A percentile compares a stretch with the other conserved stretches of the same genome.
phyloP scores from a whole-genome alignment of 73 alveolate genomes.

The Tetrahymena borealis region DNA sequence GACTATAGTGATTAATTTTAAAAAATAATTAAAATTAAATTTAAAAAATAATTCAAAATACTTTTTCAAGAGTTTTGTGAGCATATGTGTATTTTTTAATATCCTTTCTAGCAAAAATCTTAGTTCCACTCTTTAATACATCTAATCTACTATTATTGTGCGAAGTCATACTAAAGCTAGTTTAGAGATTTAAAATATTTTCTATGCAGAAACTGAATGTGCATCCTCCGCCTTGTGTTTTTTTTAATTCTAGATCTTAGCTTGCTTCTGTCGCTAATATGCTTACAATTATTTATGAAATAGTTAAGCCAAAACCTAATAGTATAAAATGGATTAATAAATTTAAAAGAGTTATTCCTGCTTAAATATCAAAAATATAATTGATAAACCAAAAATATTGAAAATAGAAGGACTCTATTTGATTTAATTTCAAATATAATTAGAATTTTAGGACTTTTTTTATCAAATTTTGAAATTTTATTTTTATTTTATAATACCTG shows the following conservation, averaged over 20 bases:
- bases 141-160: constrained; percentile 18
- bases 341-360: too few relatives aligned
- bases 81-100: background rate
- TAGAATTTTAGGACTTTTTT: background rate
- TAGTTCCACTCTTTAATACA: constrained; percentile 7
- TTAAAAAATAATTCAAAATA: background rate
- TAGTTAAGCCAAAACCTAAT: constrained; percentile 38
- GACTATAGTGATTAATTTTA: background rate
- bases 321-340: background rate
- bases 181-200: background rate
- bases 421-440: too few relatives aligned
- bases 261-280: background rate
- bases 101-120: background rate
- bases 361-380: too few relatives aligned
- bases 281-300: constrained; percentile 18
- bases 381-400: too few relatives aligned
- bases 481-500: too few relatives aligned
- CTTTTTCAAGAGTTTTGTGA: background rate
- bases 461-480: background rate
- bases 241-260: background rate
- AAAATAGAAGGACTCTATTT: too few relatives aligned
- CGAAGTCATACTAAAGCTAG: background rate
- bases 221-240: background rate
- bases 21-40: background rate
- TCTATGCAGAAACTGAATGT: constrained; percentile 3